Base-by-base conservation (phyloP, 2,329 filamentous ascomycete species). In the Ophiostoma sp. region DNA sequence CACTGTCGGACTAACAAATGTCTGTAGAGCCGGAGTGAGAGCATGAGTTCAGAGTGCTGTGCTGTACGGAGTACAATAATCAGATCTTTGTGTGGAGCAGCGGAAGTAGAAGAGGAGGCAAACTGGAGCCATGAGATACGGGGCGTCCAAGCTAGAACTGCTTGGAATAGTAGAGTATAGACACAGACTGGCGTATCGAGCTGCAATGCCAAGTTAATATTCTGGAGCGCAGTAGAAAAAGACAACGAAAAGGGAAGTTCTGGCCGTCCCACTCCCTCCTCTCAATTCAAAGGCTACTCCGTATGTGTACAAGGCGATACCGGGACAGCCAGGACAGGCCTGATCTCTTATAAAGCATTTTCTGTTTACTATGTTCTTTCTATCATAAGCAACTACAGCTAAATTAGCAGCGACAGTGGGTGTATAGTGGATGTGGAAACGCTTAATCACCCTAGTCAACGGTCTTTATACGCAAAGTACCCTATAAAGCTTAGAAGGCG, bases 181-280 rank as follows among this genome's bases (percentile, higher is more conserved):
- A n/a, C 3, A 23, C 20, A 57, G 11, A 13, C 0, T 20, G 23
- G 23, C 13, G 36, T 65, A 11, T 52, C 52, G 1, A 62, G 27
- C 57, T 20, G 27, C 57, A 62, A 62, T 62, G 57, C 57, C 57
- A 62, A 62, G 57, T 62, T 27, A 62, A 62, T 62, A 33, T 62
- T 62, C 27, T 31, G 57, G 23, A 62, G 57, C 33, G 20, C 17
- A n/a, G 33, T 35, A 48, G 35, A 20, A 23, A 44, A 20, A n/a
- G 5, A 27, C 35, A 48, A 35, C 31, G 11, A 62, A 62, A 62
- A 31, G 4, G 57, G 57, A 62, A 62, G 15, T 13, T 20, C 10
- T 33, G 27, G 52, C 57, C 57, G 57, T 62, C 57, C 23, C 57
- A 62, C 57, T 62, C 27, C 27, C 27, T 17, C 11, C 23, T 27